A percentile compares a stretch with the other conserved stretches of the same genome.
These are phyloP conservation scores for Penicillium nucicola DNA, from an alignment of 495 filamentous ascomycete species.

Conservation along the genomic window DNA sequence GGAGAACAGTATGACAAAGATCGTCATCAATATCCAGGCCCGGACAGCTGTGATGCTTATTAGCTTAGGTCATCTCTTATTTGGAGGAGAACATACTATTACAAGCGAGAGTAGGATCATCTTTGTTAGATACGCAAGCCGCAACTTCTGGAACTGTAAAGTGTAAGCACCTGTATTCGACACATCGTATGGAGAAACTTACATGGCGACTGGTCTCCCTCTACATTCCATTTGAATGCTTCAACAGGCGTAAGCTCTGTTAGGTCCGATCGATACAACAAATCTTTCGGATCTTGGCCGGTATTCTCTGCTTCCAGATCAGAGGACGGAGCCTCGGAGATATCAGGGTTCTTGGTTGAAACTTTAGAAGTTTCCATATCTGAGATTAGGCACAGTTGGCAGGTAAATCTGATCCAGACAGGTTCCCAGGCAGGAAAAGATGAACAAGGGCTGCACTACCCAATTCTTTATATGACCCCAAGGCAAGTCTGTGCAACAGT, in stretches of 20 bases:
- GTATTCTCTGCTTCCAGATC: slow-evolving; percentile 9
- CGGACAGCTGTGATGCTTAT: slow-evolving; percentile 17
- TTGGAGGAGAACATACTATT: slow-evolving; percentile 13
- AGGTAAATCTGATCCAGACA: not conserved
- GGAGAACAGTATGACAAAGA: slow-evolving; percentile 26
- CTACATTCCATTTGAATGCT: slow-evolving; percentile 27
- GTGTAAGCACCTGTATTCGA: not conserved
- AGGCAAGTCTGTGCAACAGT: not conserved
- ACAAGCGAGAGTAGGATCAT: slow-evolving; percentile 21
- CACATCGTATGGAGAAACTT: not conserved
- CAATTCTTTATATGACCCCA: not conserved
- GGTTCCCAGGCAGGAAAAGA: not conserved
- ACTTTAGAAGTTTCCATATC: not conserved
- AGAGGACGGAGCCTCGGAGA: not conserved
- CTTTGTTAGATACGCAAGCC: slow-evolving; percentile 27
- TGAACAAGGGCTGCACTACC: not conserved
- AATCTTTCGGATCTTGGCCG: not conserved
- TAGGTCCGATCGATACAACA: slow-evolving; percentile 1
- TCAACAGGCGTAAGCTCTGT: slow-evolving; percentile 23
- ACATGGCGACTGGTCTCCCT: slow-evolving; percentile 29
- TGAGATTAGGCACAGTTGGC: not conserved
- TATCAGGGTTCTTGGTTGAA: not conserved
- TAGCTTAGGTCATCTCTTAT: not conserved
- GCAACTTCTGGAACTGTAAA: slow-evolving; percentile 26
- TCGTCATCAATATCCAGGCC: slow-evolving; percentile 23